Conservation (phyloP, 305 asterid genomes). For the Plantago lanceolata region DNA sequence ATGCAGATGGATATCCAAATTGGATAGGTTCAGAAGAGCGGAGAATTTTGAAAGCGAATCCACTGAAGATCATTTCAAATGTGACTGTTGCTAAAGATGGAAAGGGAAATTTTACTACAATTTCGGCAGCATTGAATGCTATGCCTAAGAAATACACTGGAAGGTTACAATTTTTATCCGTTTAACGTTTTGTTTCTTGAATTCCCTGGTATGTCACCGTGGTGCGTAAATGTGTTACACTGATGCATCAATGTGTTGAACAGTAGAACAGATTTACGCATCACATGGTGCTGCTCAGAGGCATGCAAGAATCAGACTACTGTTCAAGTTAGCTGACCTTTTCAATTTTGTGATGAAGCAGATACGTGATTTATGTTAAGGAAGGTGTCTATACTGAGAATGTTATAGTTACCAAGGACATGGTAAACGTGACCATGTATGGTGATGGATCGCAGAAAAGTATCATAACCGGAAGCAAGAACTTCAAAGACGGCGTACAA, state of each 20-base stretch:
- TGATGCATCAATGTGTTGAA: neutral
- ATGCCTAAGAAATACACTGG: conserved; percentile 50
- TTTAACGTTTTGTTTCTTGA: neutral
- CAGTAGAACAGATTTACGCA: neutral
- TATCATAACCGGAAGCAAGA: conserved; percentile 66
- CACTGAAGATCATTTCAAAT: conserved; percentile 35
- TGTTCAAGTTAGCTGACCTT: too few species aligned
- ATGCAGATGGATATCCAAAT: conserved; percentile 25
- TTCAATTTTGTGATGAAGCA: conserved; percentile 29
- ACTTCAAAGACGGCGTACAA: conserved; percentile 61
- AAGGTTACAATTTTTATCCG: conserved; percentile 34
- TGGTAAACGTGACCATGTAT: conserved; percentile 68
- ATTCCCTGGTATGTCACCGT: neutral
- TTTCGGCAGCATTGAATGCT: conserved; percentile 57
- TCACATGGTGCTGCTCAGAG: too few species aligned
- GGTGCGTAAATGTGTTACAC: too few species aligned
- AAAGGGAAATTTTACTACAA: conserved; percentile 52
- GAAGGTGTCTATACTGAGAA: conserved; percentile 69
- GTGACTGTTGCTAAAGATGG: conserved; percentile 73
- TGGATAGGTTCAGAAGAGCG: conserved; percentile 51
- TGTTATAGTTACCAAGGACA: conserved; percentile 52
- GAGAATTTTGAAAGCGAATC: conserved; percentile 45
- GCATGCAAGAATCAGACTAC: too few species aligned
- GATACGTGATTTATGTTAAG: conserved; percentile 64
- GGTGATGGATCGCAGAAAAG: conserved; percentile 94